Evolutionary conservation across 305 asterid genomes (phyloP).

Genomic region (Striga hermonthica): DNA sequence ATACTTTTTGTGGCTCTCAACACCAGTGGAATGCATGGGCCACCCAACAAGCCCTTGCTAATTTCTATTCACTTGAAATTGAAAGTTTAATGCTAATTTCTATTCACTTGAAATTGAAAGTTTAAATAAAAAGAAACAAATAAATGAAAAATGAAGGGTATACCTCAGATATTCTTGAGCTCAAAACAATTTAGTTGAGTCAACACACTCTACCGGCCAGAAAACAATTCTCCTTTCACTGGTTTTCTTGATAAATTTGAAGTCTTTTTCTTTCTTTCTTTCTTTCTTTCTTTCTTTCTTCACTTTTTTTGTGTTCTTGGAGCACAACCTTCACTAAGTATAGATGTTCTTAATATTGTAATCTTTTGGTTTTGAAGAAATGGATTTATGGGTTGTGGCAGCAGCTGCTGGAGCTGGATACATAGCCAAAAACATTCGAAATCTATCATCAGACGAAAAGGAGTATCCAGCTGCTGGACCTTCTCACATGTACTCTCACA

Average conservation of each 20-base stretch:
- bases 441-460: conserved; percentile 40
- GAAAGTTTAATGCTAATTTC: too few species aligned
- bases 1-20: conserved; percentile 37
- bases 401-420: conserved; percentile 88
- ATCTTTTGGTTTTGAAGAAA: conserved; percentile 11
- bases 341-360: conserved; percentile 8
- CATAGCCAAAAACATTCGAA: conserved; percentile 57
- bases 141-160: not conserved
- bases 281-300: conserved; percentile 1
- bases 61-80: conserved; percentile 24
- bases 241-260: conserved; percentile 25
- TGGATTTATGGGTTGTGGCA: conserved; percentile 87
- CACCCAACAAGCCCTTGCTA: conserved; percentile 34
- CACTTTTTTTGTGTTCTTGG: too few species aligned
- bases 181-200: not conserved
- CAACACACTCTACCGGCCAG: not conserved
- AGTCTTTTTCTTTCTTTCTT: conserved; percentile 17
- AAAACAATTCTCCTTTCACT: too few species aligned
- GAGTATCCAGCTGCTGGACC: conserved; percentile 32
- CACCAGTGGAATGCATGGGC: conserved; percentile 20
- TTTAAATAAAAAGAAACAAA: too few species aligned
- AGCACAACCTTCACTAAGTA: too few species aligned
- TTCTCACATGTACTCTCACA: conserved; percentile 34
- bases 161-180: not conserved
- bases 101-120: too few species aligned